These are phyloP conservation scores for Aspergillus vadensis DNA, from an alignment of 2,329 filamentous ascomycete species.

Conservation along the genomic window DNA sequence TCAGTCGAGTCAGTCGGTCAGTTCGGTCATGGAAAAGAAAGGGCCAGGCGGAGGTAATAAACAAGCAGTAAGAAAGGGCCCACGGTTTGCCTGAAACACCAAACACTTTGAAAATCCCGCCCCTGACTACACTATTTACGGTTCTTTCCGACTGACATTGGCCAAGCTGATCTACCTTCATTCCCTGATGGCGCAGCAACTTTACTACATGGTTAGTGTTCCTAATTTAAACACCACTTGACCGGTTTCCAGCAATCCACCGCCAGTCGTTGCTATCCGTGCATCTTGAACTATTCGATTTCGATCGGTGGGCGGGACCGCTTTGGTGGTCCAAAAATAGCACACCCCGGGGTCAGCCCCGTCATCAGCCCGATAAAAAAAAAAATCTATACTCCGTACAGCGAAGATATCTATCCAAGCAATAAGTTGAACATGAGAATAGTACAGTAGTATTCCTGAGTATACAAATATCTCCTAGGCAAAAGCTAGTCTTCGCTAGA, in stretches of 20 bases:
- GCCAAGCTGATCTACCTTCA: not conserved
- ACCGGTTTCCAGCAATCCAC: not conserved
- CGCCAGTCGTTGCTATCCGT: not conserved
- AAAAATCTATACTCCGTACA: not conserved
- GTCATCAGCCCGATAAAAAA: not conserved
- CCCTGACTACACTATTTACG: not conserved
- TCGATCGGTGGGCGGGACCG: not conserved
- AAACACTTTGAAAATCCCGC: not conserved
- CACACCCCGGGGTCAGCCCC: not conserved
- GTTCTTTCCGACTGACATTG: not conserved
- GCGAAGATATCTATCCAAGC: not conserved
- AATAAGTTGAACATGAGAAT: conserved; percentile 12
- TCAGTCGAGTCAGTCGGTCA: not conserved
- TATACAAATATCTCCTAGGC: conserved; percentile 18
- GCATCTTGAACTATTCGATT: not conserved
- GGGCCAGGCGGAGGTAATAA: conserved; percentile 7
- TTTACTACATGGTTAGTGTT: not conserved
- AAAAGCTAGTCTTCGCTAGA: conserved; percentile 20
- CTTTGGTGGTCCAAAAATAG: conserved; percentile 12
- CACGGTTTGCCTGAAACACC: conserved; percentile 4
- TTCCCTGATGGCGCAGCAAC: not conserved
- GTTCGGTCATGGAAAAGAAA: not conserved
- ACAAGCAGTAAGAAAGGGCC: conserved; percentile 1
- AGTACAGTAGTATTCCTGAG: conserved; percentile 17
- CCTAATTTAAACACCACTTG: not conserved